A percentile compares a stretch with the other conserved stretches of the same genome.
phyloP scores from a whole-genome alignment of 192 early-diverging fungal genomes.

The Allomyces javanicus region DNA sequence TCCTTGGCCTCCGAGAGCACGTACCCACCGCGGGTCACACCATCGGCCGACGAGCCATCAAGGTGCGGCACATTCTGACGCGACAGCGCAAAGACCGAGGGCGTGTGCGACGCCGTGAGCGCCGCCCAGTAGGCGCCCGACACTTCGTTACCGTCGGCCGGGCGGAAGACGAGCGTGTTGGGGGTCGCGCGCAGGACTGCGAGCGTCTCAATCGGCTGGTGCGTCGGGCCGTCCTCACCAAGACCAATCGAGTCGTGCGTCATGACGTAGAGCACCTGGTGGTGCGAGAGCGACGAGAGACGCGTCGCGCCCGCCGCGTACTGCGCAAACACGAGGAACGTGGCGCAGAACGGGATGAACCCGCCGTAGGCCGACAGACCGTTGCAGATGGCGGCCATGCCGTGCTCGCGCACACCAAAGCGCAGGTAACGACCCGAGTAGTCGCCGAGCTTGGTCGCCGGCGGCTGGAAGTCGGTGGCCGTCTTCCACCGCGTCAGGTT shows the following conservation, averaged over 20 bases:
- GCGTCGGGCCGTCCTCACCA: constrained; percentile 97
- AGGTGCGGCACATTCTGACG: constrained; percentile 91
- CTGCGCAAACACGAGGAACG: constrained; percentile 84
- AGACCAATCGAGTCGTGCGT: constrained; percentile 98
- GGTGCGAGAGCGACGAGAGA: constrained; percentile 67
- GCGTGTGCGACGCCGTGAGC: constrained; percentile 41
- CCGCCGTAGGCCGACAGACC: constrained; percentile 72
- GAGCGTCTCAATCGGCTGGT: constrained; percentile 93
- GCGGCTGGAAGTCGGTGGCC: constrained; percentile 83
- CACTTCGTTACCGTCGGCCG: constrained; percentile 86
- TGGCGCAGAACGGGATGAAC: constrained; percentile 64
- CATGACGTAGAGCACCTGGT: constrained; percentile 90
- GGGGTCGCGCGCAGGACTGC: constrained; percentile 75
- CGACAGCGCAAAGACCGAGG: constrained; percentile 68
- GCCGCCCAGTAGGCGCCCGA: constrained; percentile 77
- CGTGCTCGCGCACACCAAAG: constrained; percentile 95
- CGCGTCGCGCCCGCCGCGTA: constrained; percentile 70
- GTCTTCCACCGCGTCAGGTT: constrained; percentile 91
- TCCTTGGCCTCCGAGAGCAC: constrained; percentile 43
- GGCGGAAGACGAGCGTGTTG: constrained; percentile 68
- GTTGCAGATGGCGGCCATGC: constrained; percentile 86
- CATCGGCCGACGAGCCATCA: constrained; percentile 60
- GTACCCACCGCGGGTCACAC: constrained; percentile 69
- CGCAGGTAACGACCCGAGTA: constrained; percentile 80
- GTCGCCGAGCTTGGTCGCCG: constrained; percentile 44